Evolutionary conservation across 129 eudicot species (phyloP), one percentile per base, ranked within the genome.

Genomic region (Mikania micrantha): DNA sequence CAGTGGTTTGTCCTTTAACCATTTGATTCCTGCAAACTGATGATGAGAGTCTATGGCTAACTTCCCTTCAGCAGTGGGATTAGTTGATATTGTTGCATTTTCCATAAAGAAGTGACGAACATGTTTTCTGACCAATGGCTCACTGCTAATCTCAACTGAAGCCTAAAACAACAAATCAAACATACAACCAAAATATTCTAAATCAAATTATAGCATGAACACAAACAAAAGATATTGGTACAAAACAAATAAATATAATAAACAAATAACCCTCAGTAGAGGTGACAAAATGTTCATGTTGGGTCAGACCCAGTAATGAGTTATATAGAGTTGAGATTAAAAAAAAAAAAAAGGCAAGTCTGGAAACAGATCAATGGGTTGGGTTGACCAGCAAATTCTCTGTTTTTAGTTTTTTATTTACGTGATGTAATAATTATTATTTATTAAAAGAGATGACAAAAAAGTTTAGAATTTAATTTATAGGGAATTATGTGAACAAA

Each of bases 101-200:
- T 85, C 88, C 95, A 91, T 85, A 70, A 74, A 91, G 77, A 85
- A 84, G 68, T 85, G 79, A 38, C 97, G 91, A n/a, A 91, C 88
- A 75, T 91, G 96, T 58, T 85, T 91, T 67, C 88, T 74, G 34
- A 91, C 94, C 44, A 53, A 61, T 20, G 96, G 97, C 96, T 92
- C 98, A 63, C 86, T 80, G 74, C 98, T 88, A 38, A 92, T 92
- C 85, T 92, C 98, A 49, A 84, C 84, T 8, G 98, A 79, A 21
- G 96, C 98, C 97, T 91, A 53, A 35, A 36, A 63, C 35, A 17
- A 45, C 13, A 69, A 29, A 48, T 16, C 47, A 60, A 60, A 67
- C 47, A 24, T 57, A 9, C 17, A 25, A 40, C 5, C 57, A 36
- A 31, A 56, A 11, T 13, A 22, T 9, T 49, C 9, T 5, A 13